Base-by-base conservation (phyloP, 176 grass and related monocot genomes). In the Zoysia pacifica region DNA sequence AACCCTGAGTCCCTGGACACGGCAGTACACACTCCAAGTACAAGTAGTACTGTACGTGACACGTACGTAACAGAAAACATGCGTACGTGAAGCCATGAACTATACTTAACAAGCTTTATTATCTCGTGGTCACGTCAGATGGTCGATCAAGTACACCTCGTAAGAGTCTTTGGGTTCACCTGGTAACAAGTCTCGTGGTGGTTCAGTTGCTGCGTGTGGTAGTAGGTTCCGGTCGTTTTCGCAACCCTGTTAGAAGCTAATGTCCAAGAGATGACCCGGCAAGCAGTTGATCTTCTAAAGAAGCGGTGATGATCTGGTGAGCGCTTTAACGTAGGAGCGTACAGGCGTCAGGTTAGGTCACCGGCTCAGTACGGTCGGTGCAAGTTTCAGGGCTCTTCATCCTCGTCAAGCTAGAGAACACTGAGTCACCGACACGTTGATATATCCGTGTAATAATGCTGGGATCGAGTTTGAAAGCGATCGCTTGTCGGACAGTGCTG, bases 221-320 rank as follows among this genome's bases (percentile, higher is more conserved):
- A 11, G 81, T 83, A 75, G 71, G 81, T 75, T 83, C 4, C 12
- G 38, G 80, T 65, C 79, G 46, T 65, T 82, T 82, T 82, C 79
- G n/a, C 36, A 20, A 64, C 53, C 70, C 70, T 65, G 7, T 11
- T 44, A 18, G 42, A 7, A 19, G 40, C 38, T 67, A 14, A 75
- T 7, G 72, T 56, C 9, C 10, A 53, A 38, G 16, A 10, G 39
- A 46, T 15, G 39, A 46, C 7, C 50, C 10, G 2, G 50, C 45
- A 1, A 2, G 50, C 45, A 1, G 62, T 65, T 51, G 6, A 42
- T 82, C 56, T 73, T 59, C 58, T 62, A n/a, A 19, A 47, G 11
- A 20, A 73, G 9, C 44, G 45, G 18, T 18, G 3, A 4, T 54
- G 12, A 49, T 37, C 45, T 36, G n/a, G 48, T 56, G 9, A 11